Base-by-base conservation (phyloP, 163 green algal genomes). In the Picocystis sp. region DNA sequence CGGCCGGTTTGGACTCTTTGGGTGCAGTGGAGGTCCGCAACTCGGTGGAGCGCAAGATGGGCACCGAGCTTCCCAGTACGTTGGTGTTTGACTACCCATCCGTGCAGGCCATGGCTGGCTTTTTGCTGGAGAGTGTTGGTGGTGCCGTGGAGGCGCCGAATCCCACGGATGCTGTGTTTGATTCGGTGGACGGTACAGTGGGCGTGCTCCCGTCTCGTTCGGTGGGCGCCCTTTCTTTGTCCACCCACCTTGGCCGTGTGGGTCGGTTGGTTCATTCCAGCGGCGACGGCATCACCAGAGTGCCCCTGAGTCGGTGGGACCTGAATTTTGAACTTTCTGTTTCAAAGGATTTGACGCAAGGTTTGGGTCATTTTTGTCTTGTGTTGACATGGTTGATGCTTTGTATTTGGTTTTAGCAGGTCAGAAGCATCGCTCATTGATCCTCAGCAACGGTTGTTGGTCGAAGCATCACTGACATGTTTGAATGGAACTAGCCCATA, bases 381-480 rank as follows among this genome's bases (percentile, higher is more conserved):
- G 17, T 19, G 22, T 52, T 6, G 50, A 41, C 9, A 59, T 68
- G 3, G 78, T 83, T 57, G 73, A 81, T 52, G 49, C 47, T 6
- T 45, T 33, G 0, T 24, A 22, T 1, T 74, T 78, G 57, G 21
- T 69, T 79, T 15, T 65, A 62, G 1, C 54, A 62, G 10, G 45
- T 19, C 64, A 10, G 75, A 83, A 60, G 74, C 76, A 1, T 33
- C 58, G 3, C 60, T 80, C 2, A 69, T 81, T 50, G 76, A 84
- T 50, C 19, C 64, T 19, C 17, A 19, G 17, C 17, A 19, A 19
- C 17, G 17, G 17, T 19, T 19, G 17, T 46, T 74, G 50, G 49
- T 70, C 22, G 51, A 69, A 44, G 57, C 17, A 19, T 19, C 17
- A 19, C 17, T 19, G 17, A 19, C 17, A 19, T 19, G 17, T 19